Evolutionary conservation across 495 filamentous ascomycete genomes (phyloP), one percentile per base, ranked within the genome.

Genomic region (Hypoxylon lienhwacheense): DNA sequence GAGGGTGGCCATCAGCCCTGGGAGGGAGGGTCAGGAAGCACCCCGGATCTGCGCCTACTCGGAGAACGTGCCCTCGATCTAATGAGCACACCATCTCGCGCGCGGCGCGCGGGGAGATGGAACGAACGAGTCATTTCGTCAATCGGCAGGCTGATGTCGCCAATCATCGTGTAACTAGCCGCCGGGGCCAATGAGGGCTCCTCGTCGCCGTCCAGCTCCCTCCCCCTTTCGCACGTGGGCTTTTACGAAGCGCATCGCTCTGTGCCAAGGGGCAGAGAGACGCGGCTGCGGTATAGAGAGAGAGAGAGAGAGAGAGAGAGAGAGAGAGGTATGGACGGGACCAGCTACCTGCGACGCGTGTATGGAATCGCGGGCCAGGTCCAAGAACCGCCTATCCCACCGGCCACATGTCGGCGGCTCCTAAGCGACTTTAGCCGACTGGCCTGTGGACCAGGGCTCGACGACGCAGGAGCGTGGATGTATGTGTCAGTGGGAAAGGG

Each of bases 141-240:
- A 61, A 61, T 61, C 58, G 58, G 46, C 42, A 55, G 46, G 42
- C 47, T 24, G 47, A 61, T 61, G 52, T 61, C 58, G 58, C 52
- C 52, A 61, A 61, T 61, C 51, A 55, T 55, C 15, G 58, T 55
- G 58, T 61, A 55, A 56, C 52, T 42, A 31, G 17, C 20, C 14
- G 19, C 15, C 12, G 25, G 35, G 31, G 36, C 50, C 37, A 51
- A 48, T 53, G 16, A n/a, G 8, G 20, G n/a, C 11, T 12, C 10
- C n/a, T n/a, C 12, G 8, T 12, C 26, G 12, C 4, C 47, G 29
- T 19, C 58, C 58, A 61, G 57, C 50, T 58, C 35, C 17, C 34
- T 26, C 39, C 24, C 28, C 37, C n/a, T 26, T 41, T 37, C 26
- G 45, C 56, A 60, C 56, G 50, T 60, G 56, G 50, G 28, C n/a